Conservation (phyloP, 495 filamentous ascomycete species). For the Penicillium argentinense region DNA sequence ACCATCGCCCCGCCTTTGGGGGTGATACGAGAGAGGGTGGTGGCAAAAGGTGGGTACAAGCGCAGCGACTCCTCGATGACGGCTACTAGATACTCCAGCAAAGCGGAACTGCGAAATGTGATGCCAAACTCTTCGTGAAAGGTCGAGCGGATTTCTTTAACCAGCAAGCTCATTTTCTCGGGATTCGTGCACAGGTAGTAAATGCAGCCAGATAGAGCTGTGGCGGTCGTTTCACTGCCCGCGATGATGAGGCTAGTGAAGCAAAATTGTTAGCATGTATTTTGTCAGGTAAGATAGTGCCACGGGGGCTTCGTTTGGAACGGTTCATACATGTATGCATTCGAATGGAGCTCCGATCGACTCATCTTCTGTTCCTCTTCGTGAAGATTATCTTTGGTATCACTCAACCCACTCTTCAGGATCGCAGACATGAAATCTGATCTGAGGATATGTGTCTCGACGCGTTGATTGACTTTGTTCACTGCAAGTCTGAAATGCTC, state of each 20-base stretch:
- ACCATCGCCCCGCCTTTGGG: constrained; percentile 31
- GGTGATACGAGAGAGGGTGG: constrained; percentile 25
- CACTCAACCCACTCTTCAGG: constrained; percentile 26
- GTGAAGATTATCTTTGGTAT: constrained; percentile 13
- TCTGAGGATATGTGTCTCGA: constrained; percentile 15
- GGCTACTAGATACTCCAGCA: constrained; percentile 36
- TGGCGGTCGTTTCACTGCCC: constrained; percentile 61
- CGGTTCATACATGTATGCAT: constrained; percentile 25
- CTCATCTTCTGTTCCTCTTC: constrained; percentile 22
- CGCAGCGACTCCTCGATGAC: constrained; percentile 46
- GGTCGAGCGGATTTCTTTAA: constrained; percentile 43
- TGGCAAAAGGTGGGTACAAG: constrained; percentile 40
- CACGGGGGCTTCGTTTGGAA: not conserved
- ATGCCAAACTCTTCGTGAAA: constrained; percentile 45
- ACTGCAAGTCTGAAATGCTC: constrained; percentile 29
- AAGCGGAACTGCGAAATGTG: constrained; percentile 35
- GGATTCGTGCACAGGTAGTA: constrained; percentile 50
- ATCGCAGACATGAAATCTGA: constrained; percentile 30
- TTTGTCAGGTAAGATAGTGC: too few species aligned
- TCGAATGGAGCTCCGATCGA: constrained; percentile 28
- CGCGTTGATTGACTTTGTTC: constrained; percentile 18
- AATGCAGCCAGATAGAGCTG: constrained; percentile 46
- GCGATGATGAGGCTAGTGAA: constrained; percentile 35
- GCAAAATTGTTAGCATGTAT: too few species aligned
- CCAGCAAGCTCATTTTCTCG: constrained; percentile 33